These are phyloP conservation scores for Heterobasidion occidentale DNA, from an alignment of 1,284 basidiomycete species.

Conservation along the genomic window DNA sequence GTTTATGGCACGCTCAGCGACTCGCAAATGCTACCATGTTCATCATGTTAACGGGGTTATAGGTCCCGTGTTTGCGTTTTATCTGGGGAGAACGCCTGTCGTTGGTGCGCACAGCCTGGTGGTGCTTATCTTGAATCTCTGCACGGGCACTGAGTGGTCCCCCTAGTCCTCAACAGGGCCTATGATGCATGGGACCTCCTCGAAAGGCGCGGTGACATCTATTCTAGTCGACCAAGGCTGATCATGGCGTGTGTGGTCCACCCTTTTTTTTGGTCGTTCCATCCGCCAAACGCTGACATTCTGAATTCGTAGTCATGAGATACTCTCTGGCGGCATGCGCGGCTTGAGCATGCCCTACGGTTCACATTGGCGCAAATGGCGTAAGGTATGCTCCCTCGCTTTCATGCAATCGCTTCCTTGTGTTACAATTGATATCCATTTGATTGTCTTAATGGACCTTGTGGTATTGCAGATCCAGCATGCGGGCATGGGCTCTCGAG, in stretches of 20 bases:
- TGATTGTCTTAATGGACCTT: background rate
- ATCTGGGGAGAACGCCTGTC: conserved; percentile 2
- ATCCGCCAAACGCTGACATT: background rate
- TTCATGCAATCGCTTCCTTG: background rate
- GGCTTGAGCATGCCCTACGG: conserved; percentile 11
- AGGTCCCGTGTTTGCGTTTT: conserved; percentile 10
- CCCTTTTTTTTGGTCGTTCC: background rate
- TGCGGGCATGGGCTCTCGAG: conserved; percentile 11
- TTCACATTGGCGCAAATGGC: conserved; percentile 11
- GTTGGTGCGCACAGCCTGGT: background rate
- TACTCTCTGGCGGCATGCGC: conserved; percentile 15
- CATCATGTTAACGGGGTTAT: background rate
- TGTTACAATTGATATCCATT: background rate
- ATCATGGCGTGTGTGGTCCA: background rate
- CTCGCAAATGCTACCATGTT: background rate
- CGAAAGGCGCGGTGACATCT: conserved; percentile 27
- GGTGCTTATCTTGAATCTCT: background rate
- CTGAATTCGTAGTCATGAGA: conserved; percentile 12
- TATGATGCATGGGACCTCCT: conserved; percentile 25
- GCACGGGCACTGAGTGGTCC: no score
- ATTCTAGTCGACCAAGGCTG: conserved; percentile 23
- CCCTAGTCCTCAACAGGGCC: conserved; percentile 20
- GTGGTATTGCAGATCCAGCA: conserved; percentile 7
- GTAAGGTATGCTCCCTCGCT: conserved; percentile 7
- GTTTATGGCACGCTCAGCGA: conserved; percentile 2